Evolutionary conservation across 768 basidiomycete genomes (phyloP).

Genomic region (Suillus placidus): DNA sequence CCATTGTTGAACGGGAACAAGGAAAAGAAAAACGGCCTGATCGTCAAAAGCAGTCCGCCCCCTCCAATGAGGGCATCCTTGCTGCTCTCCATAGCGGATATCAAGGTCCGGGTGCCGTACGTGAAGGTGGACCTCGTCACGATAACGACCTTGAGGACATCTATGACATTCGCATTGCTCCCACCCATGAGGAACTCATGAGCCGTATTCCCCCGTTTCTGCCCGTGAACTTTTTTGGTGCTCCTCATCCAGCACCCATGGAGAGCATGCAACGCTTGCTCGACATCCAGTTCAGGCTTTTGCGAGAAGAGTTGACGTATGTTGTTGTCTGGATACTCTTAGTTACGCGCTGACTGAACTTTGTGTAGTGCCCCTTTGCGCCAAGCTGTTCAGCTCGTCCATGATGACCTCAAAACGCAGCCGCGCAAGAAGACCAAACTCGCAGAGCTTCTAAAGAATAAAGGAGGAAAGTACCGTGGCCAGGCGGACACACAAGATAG

Average conservation of each 20-base stretch:
- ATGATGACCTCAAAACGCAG: slow-evolving; percentile 43
- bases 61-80: slow-evolving; percentile 38
- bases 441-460: slow-evolving; percentile 46
- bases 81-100: slow-evolving; percentile 45
- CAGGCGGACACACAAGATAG: slow-evolving; percentile 43
- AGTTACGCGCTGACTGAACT: not conserved
- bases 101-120: slow-evolving; percentile 57
- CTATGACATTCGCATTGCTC: slow-evolving; percentile 62
- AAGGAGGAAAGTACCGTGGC: slow-evolving; percentile 64
- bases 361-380: slow-evolving; percentile 53
- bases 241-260: slow-evolving; percentile 61
- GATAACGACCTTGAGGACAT: slow-evolving; percentile 69
- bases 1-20: slow-evolving; percentile 57
- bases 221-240: slow-evolving; percentile 59
- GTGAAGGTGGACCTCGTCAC: slow-evolving; percentile 57
- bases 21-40: slow-evolving; percentile 34
- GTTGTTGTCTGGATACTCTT: slow-evolving; percentile 19
- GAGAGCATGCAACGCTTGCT: slow-evolving; percentile 66
- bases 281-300: slow-evolving; percentile 74
- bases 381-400: slow-evolving; percentile 49
- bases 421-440: slow-evolving; percentile 40
- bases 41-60: slow-evolving; percentile 12
- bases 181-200: slow-evolving; percentile 67
- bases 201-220: slow-evolving; percentile 54
- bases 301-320: slow-evolving; percentile 73